Base-by-base conservation (phyloP, 2,329 filamentous ascomycete species). In the Fusarium irregulare region DNA sequence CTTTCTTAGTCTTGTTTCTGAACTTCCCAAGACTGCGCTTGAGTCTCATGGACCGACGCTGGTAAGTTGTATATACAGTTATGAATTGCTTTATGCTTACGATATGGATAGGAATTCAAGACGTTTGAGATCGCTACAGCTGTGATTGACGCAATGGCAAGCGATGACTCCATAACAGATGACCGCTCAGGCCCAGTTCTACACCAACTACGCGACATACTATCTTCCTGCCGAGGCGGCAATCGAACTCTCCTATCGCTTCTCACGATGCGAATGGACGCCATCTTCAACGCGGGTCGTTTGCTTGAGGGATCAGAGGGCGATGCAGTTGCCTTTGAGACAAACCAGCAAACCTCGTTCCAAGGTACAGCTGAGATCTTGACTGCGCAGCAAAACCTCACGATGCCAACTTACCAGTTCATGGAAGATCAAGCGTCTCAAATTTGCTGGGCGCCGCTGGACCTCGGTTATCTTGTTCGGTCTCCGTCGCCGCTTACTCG, bases 21-120 rank as follows among this genome's bases (percentile, higher is more conserved):
- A 80, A 6, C 75, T 86, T 6, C 84, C 84, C 0, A 79, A 78
- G 51, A 76, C 82, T 1, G 84, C 83, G 0, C 78, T 86, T 5
- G 83, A 86, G 62, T 83, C 83, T 0, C 84, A 86, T 56, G 84
- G 84, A 0, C 80, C 83, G 7, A 82, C 81, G 1, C 81, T 86
- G 70, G 83, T 60, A 51, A 53, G 61, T 59, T 13, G 4, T 3
- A 18, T 2, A 9, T 4, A 4, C 3, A 18, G 1, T 1, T 2
- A 6, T 4, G 1, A n/a, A 1, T 0, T 4, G 1, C 13, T 4
- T 2, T 8, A 27, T 7, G 45, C 60, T 73, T 18, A 74, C 45
- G 53, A 12, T 14, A 7, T 3, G 3, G 14, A 2, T 27, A 78
- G 76, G 77, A 84, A 70, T 82, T 82, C 69, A 84, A 84, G 51